Evolutionary conservation across 371 early-diverging fungal genomes (phyloP), one percentile per base, ranked within the genome.

Genomic region (Catenaria anguillulae): DNA sequence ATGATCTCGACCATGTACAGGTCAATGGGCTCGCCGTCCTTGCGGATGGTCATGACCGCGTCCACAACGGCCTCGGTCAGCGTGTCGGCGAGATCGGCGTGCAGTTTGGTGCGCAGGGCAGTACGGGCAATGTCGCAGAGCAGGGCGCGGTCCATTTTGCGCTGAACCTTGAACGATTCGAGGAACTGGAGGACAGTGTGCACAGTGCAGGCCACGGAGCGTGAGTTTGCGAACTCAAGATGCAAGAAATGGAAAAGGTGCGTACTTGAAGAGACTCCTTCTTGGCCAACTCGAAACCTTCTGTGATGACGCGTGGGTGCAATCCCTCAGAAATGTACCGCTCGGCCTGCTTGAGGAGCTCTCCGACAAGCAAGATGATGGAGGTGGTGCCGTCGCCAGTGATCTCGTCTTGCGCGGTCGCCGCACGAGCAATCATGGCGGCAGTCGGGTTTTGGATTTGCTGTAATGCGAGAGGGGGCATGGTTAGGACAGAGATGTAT

Each of bases 371-470:
- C 62, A 99, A 76, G 35, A 99, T 94, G 69, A 96, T 90, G 1
- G 97, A 88, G 21, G 98, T 96, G 13, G 98, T 97, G 56, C 99
- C 99, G 69, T 99, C 99, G 61, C 99, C 99, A 43, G 93, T 93
- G 59, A 97, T 86, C 66, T 95, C 93, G 74, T 97, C 97, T 76
- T 98, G 96, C 36, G 98, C 98, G 42, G 92, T 90, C 15, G 99
- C 98, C 37, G 98, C 93, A 61, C 97, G 88, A 34, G 99, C 99
- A 69, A 99, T 96, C 90, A 99, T 93, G 62, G 93, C 89, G 48
- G 99, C 97, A 10, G 98, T 99, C 31, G 99, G 99, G 77, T 99
- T 95, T 82, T 96, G 95, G 74, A 99, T 97, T 92, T 97, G 97
- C 92, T 91, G 70, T 48, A 40, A 10, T 40, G 40, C 40, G n/a